A percentile compares a stretch with the other conserved stretches of the same genome.
These are phyloP conservation scores for Hypoxylon sp. DNA, from an alignment of 2,329 filamentous ascomycete genomes.

Conservation along the genomic window DNA sequence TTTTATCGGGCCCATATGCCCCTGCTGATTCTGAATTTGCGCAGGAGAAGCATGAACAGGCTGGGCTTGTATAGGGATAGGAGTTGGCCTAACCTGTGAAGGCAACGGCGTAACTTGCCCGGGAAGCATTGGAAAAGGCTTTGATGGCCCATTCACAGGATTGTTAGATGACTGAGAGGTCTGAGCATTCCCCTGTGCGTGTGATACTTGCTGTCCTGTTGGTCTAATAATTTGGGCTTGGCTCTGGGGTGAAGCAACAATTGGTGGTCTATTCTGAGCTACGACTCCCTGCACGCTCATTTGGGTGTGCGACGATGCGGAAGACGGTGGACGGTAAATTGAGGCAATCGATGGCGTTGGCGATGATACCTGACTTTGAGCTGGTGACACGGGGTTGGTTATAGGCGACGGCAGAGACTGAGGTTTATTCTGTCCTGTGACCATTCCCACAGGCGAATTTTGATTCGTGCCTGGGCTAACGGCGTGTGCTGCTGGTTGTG, in stretches of 20 bases:
- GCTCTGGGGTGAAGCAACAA: conserved; percentile 17
- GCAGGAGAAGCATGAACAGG: not conserved
- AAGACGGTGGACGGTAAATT: conserved; percentile 38
- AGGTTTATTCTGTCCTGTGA: conserved; percentile 11
- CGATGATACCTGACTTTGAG: conserved; percentile 45
- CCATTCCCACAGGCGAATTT: conserved; percentile 7
- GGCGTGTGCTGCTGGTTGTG: conserved; percentile 8
- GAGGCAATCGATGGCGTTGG: conserved; percentile 43
- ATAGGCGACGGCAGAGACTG: conserved; percentile 36
- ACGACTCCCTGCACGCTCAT: conserved; percentile 15
- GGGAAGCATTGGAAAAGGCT: conserved; percentile 45
- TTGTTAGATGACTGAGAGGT: conserved; percentile 9
- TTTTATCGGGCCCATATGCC: conserved; percentile 10
- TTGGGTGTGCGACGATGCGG: conserved; percentile 35
- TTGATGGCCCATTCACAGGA: conserved; percentile 13
- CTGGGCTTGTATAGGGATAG: conserved; percentile 19
- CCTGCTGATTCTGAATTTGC: conserved; percentile 10
- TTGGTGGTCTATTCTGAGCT: conserved; percentile 10
- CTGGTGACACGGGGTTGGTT: conserved; percentile 38
- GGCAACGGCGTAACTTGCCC: conserved; percentile 45
- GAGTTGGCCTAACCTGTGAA: conserved; percentile 41
- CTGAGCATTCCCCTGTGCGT: conserved; percentile 19
- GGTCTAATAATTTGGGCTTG: conserved; percentile 26
- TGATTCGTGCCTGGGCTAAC: conserved; percentile 19
- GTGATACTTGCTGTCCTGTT: conserved; percentile 14